Evolutionary conservation across 148 eudicot species (phyloP).

Genomic region (Pharnaceum exiguum): DNA sequence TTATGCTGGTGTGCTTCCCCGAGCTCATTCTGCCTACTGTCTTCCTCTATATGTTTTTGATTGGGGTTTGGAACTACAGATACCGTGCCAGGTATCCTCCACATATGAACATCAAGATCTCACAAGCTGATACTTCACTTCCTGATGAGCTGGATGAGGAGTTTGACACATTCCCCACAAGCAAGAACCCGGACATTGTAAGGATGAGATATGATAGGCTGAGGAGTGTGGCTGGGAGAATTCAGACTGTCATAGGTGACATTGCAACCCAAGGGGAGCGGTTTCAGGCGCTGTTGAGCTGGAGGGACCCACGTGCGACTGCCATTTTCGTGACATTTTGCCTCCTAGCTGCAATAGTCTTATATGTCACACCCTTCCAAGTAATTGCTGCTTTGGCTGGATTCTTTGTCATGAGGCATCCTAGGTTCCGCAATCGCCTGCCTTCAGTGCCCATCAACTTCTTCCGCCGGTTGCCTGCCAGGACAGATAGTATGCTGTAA

Average conservation of each 20-base stretch:
- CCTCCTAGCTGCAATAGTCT: conserved; percentile 58
- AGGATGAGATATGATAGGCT: conserved; percentile 92
- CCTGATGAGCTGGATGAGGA: conserved; percentile 97
- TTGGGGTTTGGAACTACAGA: conserved; percentile 87
- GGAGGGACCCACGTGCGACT: conserved; percentile 97
- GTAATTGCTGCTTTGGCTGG: conserved; percentile 69
- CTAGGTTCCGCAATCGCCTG: conserved; percentile 73
- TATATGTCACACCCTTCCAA: conserved; percentile 91
- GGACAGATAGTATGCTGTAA: conserved; percentile 89
- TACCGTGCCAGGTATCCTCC: conserved; percentile 94
- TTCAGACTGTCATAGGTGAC: conserved; percentile 89
- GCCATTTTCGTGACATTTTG: conserved; percentile 75
- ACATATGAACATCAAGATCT: conserved; percentile 89
- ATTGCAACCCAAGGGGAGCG: conserved; percentile 95
- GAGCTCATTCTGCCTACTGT: conserved; percentile 78
- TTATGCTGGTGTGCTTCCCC: conserved; percentile 91
- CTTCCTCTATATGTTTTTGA: conserved; percentile 92
- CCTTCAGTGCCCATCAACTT: conserved; percentile 85
- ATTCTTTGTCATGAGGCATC: conserved; percentile 82
- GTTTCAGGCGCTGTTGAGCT: conserved; percentile 78
- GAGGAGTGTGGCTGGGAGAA: conserved; percentile 85
- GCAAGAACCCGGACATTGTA: conserved; percentile 68
- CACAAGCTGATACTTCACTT: conserved; percentile 73
- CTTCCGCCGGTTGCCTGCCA: conserved; percentile 89
- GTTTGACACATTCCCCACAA: conserved; percentile 89